Percentiles rank a stretch among this genome's conserved stretches.
phyloP scores from a whole-genome alignment of 495 filamentous ascomycete genomes.

The Penicillium coffeae region DNA sequence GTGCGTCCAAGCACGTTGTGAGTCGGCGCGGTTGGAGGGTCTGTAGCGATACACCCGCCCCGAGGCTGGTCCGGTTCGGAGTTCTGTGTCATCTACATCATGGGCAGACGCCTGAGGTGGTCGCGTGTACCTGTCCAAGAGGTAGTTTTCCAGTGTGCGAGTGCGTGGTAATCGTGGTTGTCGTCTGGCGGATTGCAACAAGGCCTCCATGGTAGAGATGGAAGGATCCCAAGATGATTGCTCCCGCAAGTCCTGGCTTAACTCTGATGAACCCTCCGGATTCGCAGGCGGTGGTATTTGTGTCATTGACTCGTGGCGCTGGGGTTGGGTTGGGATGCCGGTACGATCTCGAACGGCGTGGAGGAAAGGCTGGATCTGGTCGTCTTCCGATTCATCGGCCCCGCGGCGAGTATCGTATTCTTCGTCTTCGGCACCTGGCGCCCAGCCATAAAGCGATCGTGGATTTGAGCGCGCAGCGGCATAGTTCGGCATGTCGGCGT shows the following conservation, averaged over 20 bases:
- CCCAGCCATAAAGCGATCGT: slow-evolving; percentile 57
- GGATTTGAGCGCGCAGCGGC: slow-evolving; percentile 45
- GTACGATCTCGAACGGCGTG: slow-evolving; percentile 26
- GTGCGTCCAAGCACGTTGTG: slow-evolving; percentile 31
- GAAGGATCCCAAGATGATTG: slow-evolving; percentile 12
- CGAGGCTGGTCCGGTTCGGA: slow-evolving; percentile 13
- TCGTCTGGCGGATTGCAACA: slow-evolving; percentile 48
- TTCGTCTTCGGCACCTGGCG: slow-evolving; percentile 53
- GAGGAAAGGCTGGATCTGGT: slow-evolving; percentile 30
- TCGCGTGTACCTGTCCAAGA: slow-evolving; percentile 38
- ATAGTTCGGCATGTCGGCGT: slow-evolving; percentile 38
- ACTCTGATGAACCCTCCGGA: not conserved
- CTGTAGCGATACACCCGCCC: slow-evolving; percentile 37
- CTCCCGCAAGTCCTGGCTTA: too few species aligned
- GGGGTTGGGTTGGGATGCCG: slow-evolving; percentile 22
- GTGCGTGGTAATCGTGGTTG: slow-evolving; percentile 44
- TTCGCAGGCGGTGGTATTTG: slow-evolving; percentile 8
- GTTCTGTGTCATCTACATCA: slow-evolving; percentile 33
- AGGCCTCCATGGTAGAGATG: slow-evolving; percentile 38
- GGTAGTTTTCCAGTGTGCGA: slow-evolving; percentile 44
- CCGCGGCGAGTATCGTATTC: slow-evolving; percentile 29
- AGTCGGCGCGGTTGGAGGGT: slow-evolving; percentile 29
- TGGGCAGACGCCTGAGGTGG: slow-evolving; percentile 8
- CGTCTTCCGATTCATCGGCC: slow-evolving; percentile 30
- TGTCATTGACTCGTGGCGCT: slow-evolving; percentile 21